Base-by-base conservation (phyloP, 2,329 filamentous ascomycete genomes). In the Paecilomyces dactylethromorphus region DNA sequence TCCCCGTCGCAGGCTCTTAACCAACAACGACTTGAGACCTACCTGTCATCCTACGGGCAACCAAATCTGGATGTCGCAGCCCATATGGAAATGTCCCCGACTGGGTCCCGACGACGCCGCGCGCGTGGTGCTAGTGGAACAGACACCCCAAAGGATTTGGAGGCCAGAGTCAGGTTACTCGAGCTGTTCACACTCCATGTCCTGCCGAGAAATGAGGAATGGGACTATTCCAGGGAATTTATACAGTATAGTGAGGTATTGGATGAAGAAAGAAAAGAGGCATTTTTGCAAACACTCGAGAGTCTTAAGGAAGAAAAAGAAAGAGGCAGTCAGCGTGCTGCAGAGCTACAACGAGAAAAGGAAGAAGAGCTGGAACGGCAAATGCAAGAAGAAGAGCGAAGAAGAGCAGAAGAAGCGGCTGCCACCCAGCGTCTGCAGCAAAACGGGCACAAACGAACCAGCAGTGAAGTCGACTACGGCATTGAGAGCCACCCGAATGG, bases 151-250 rank as follows among this genome's bases (percentile, higher is more conserved):
- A 86, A 90, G 62, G 91, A 96, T 70, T 84, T 96, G 35, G 88
- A 90, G 65, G 87, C 91, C 3, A 84, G 92, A 53, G 87, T 97
- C 63, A 96, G 95, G 78, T 90, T 99, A 50, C 84, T 99, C 55
- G 94, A 99, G 76, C 82, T 99, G 8, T 99, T 97, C 74, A 95
- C 92, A 1, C 82, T 99, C 3, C 94, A 99, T 70, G 91, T 97
- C 7, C 84, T 99, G n/a, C 87, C 93, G 4, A 84, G 91, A 56
- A 97, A 97, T 66, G 87, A 91, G 58, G 92, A 97, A 76, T 99
- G 94, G 94, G 91, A 96, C 59, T 97, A 97, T 68, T 91, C 94
- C 3, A 85, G 86, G 60, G 90, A 96, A 66, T 97, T 97, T 73
- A 95, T 97, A 69, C 86, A 82, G 68, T 85, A 91, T 69, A 94